Percentiles rank a stretch among this genome's conserved stretches.
Conservation (phyloP, 1,284 basidiomycete species). For the Ustilago cynodontis region DNA sequence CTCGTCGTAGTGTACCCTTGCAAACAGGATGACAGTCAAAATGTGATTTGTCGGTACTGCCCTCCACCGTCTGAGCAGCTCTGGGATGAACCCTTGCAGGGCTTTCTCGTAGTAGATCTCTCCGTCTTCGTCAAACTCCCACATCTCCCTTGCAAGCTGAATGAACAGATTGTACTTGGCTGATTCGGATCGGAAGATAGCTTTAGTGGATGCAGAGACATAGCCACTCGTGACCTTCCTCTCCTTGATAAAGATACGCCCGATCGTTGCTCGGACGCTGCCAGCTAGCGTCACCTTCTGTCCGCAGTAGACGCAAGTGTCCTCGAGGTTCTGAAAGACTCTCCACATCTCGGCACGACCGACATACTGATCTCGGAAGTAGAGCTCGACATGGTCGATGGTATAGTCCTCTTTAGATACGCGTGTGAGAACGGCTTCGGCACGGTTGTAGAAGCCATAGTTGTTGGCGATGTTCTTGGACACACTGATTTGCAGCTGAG, state of each 20-base stretch:
- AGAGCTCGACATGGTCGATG: conserved; percentile 69
- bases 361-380: conserved; percentile 68
- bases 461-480: conserved; percentile 57
- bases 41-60: conserved; percentile 85
- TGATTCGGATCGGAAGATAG: conserved; percentile 86
- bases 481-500: conserved; percentile 64
- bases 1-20: conserved; percentile 89
- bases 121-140: conserved; percentile 97
- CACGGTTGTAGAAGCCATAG: conserved; percentile 62
- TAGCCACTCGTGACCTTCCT: conserved; percentile 77
- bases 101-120: conserved; percentile 89
- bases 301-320: conserved; percentile 68
- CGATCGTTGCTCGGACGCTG: conserved; percentile 66
- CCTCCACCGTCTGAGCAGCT: conserved; percentile 72
- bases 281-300: conserved; percentile 65
- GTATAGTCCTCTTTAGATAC: conserved; percentile 53
- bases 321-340: conserved; percentile 60
- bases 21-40: conserved; percentile 93
- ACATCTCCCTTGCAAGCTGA: conserved; percentile 93
- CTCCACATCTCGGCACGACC: conserved; percentile 70
- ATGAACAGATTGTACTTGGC: conserved; percentile 87
- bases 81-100: conserved; percentile 76
- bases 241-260: conserved; percentile 66
- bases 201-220: conserved; percentile 84
- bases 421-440: conserved; percentile 56